Evolutionary conservation across 2,329 filamentous ascomycete species (phyloP).

Genomic region (Coniochaeta ligniaria): DNA sequence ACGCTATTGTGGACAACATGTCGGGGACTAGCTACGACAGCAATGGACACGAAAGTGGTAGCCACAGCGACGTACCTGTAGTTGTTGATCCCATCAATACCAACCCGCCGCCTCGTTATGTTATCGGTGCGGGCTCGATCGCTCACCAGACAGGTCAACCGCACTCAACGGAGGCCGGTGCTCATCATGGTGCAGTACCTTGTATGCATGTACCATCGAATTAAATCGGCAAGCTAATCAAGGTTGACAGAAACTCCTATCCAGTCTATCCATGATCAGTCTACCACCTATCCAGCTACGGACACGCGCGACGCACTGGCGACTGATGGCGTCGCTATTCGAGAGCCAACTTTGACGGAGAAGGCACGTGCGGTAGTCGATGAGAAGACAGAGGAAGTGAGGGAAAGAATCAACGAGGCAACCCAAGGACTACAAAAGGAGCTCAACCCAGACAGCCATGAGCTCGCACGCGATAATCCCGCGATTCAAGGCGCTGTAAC

Average conservation of each 20-base stretch:
- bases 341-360: background rate
- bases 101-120: background rate
- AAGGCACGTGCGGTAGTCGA: background rate
- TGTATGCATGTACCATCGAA: background rate
- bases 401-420: background rate
- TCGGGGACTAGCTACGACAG: background rate
- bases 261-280: background rate
- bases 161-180: background rate
- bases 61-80: background rate
- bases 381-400: background rate
- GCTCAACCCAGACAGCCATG: constrained; percentile 2
- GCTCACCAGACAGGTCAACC: background rate
- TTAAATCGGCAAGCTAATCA: background rate
- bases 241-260: background rate
- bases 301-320: background rate
- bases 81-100: background rate
- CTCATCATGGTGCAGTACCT: background rate
- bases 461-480: background rate
- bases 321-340: background rate
- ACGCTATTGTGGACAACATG: background rate
- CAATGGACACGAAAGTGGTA: background rate
- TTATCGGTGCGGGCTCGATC: background rate
- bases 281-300: background rate
- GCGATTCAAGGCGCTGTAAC: background rate
- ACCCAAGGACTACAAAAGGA: constrained; percentile 1